Conservation (phyloP, 192 early-diverging fungal species). For the Dimargaris xerosporica region DNA sequence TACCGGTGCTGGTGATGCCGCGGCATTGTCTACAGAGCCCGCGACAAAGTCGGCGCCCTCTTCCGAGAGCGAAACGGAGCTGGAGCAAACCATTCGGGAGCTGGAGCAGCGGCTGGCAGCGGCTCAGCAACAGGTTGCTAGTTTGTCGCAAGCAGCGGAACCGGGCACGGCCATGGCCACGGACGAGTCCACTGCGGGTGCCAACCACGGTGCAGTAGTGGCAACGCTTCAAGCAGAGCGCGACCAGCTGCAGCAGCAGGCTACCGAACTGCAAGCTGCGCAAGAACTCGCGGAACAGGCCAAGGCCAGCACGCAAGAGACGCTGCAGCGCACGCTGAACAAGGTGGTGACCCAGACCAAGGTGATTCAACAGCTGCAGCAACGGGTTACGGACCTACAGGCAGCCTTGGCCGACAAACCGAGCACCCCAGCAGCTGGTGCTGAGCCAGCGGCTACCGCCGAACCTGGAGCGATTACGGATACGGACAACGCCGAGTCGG, state of each 20-base stretch:
- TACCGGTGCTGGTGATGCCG: neutral
- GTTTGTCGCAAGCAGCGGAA: conserved; percentile 14
- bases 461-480: neutral
- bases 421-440: neutral
- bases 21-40: conserved; percentile 6
- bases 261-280: conserved; percentile 2
- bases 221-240: neutral
- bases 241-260: conserved; percentile 4
- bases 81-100: conserved; percentile 7
- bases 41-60: neutral
- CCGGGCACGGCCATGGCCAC: neutral
- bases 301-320: conserved; percentile 20
- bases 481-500: neutral
- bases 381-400: no score
- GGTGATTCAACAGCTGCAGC: neutral
- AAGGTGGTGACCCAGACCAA: neutral
- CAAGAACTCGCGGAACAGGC: conserved; percentile 11
- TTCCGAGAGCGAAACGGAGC: no score
- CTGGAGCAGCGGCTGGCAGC: neutral
- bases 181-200: conserved; percentile 7
- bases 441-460: neutral
- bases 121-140: conserved; percentile 16
- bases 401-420: neutral
- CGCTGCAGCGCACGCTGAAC: conserved; percentile 4
- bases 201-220: conserved; percentile 5